phyloP scores from a whole-genome alignment of 805 yeast species.

The Sugiyamaella lignohabitans region DNA sequence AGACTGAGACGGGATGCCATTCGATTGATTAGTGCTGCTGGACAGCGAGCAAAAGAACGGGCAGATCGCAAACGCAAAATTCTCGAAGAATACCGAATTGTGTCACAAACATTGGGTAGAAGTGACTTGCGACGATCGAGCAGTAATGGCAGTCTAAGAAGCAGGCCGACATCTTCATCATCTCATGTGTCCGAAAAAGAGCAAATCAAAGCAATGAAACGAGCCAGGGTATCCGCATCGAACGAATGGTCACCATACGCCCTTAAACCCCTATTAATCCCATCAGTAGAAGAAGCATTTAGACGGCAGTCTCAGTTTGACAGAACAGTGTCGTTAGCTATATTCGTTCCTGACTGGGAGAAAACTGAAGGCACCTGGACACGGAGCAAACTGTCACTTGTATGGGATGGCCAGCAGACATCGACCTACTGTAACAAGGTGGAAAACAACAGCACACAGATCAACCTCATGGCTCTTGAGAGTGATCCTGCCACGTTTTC shows the following conservation, averaged over 20 bases:
- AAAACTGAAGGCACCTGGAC: slow-evolving; percentile 44
- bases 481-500: slow-evolving; percentile 36
- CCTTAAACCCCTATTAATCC: slow-evolving; percentile 32
- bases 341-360: slow-evolving; percentile 46
- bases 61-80: slow-evolving; percentile 34
- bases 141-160: slow-evolving; percentile 6
- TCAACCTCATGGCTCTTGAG: slow-evolving; percentile 41
- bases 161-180: background rate
- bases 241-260: slow-evolving; percentile 46
- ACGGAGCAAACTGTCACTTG: slow-evolving; percentile 38
- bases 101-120: slow-evolving; percentile 17
- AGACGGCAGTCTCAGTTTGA: slow-evolving; percentile 23
- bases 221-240: slow-evolving; percentile 22
- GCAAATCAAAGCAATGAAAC: slow-evolving; percentile 1
- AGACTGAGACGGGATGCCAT: slow-evolving; percentile 32
- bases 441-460: slow-evolving; percentile 24
- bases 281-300: slow-evolving; percentile 28
- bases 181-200: background rate
- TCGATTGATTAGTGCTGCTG: slow-evolving; percentile 29
- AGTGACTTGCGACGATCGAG: slow-evolving; percentile 2
- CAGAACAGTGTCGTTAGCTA: slow-evolving; percentile 33
- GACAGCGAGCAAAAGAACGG: slow-evolving; percentile 23
- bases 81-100: slow-evolving; percentile 34
- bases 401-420: slow-evolving; percentile 27
- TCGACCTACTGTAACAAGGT: slow-evolving; percentile 26